A percentile compares a stretch with the other conserved stretches of the same genome.
These are phyloP conservation scores for Ganoderma meredithae DNA, from an alignment of 1,284 basidiomycete species.

Conservation along the genomic window DNA sequence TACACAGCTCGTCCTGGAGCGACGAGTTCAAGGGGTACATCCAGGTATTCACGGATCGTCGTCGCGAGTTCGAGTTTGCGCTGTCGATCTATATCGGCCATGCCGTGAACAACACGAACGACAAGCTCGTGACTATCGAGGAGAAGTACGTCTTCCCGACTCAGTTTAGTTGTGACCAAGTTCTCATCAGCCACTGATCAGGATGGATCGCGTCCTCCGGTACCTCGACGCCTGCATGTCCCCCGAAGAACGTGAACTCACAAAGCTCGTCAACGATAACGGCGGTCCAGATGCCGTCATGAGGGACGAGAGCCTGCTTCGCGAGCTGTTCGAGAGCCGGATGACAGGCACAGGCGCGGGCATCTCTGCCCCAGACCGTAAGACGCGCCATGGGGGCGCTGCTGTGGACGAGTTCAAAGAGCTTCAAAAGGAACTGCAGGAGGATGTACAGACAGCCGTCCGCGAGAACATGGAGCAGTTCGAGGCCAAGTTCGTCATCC, in stretches of 20 bases:
- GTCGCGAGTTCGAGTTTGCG: constrained; percentile 42
- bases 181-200: constrained; percentile 35
- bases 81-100: constrained; percentile 44
- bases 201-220: background rate
- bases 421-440: constrained; percentile 27
- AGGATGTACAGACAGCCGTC: constrained; percentile 26
- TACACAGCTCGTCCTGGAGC: constrained; percentile 48
- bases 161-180: background rate
- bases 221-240: constrained; percentile 5
- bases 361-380: background rate
- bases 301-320: constrained; percentile 6
- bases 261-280: constrained; percentile 44
- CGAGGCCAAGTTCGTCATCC: constrained; percentile 37
- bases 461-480: constrained; percentile 35
- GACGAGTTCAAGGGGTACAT: constrained; percentile 42
- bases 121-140: constrained; percentile 40
- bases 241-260: constrained; percentile 11
- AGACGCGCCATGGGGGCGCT: background rate
- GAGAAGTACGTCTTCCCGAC: constrained; percentile 25
- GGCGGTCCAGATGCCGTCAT: constrained; percentile 8
- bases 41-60: constrained; percentile 41
- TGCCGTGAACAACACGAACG: constrained; percentile 42
- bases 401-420: constrained; percentile 9
- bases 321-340: constrained; percentile 33
- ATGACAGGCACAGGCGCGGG: background rate